Conservation (phyloP, 306 rosid species). For the Gastrolobium villosum region DNA sequence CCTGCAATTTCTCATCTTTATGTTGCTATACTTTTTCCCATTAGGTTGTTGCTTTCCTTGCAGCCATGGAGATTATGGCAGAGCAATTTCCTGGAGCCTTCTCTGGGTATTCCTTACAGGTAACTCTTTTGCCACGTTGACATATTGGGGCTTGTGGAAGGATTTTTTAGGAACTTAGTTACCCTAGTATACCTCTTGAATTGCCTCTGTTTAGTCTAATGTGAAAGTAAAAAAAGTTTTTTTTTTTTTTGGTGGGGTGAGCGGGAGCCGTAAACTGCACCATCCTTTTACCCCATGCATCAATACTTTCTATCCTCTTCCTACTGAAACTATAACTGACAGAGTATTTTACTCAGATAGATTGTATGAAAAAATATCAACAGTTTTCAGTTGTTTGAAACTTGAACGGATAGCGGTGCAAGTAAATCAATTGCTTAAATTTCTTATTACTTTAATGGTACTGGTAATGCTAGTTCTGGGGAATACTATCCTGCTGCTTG, state of each 20-base stretch:
- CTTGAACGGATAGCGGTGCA: conserved; percentile 9
- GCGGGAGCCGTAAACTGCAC: not conserved
- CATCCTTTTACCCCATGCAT: not conserved
- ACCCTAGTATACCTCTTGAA: conserved; percentile 14
- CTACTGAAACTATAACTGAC: conserved; percentile 12
- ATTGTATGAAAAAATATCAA: not conserved
- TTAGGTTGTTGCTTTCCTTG: conserved; percentile 96
- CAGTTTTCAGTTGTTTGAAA: not conserved
- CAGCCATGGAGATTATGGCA: conserved; percentile 97
- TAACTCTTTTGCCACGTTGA: conserved; percentile 43
- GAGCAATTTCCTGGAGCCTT: conserved; percentile 97
- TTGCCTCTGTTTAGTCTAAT: conserved; percentile 9
- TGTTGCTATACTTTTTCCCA: conserved; percentile 42
- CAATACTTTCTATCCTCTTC: not conserved
- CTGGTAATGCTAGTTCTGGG: conserved; percentile 12
- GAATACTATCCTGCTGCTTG: conserved; percentile 1
- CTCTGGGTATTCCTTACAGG: conserved; percentile 93
- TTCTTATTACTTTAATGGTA: not conserved
- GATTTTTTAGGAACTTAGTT: not conserved
- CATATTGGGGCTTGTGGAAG: conserved; percentile 32
- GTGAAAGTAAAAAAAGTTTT: not conserved
- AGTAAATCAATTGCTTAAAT: conserved; percentile 23
- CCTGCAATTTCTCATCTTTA: conserved; percentile 42
- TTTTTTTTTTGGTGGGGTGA: not conserved
- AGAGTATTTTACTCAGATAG: not conserved